These are phyloP conservation scores for Orbilia oligospora DNA, from an alignment of 2,329 filamentous ascomycete species.

Conservation along the genomic window DNA sequence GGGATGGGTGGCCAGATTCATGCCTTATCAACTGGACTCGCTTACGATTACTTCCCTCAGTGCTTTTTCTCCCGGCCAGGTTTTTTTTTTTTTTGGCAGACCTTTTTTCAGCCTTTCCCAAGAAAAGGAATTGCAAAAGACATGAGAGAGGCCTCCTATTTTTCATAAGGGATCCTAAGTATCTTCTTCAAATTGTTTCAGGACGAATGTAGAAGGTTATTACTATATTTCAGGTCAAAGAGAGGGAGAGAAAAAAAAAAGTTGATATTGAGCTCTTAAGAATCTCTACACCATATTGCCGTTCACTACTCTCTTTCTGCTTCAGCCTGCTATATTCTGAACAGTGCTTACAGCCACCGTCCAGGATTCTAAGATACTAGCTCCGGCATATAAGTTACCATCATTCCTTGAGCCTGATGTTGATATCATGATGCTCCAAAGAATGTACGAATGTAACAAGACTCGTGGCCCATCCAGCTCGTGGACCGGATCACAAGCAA, in stretches of 20 bases:
- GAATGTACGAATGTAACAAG: not conserved
- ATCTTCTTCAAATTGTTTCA: not conserved
- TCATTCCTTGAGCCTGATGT: not conserved
- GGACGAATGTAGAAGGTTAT: conserved; percentile 40
- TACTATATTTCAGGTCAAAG: not conserved
- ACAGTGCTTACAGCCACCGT: conserved; percentile 13
- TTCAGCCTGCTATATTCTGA: conserved; percentile 18
- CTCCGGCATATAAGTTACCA: not conserved
- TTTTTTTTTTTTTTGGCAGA: not conserved
- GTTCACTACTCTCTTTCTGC: not conserved
- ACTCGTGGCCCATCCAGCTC: not conserved
- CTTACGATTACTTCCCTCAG: conserved; percentile 55
- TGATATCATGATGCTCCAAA: not conserved
- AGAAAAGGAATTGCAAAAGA: conserved; percentile 37
- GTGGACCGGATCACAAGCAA: not conserved
- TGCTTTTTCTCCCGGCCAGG: conserved; percentile 12
- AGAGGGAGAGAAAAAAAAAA: conserved; percentile 11
- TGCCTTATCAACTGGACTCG: conserved; percentile 53
- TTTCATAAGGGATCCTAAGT: not conserved
- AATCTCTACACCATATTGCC: not conserved
- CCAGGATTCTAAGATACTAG: not conserved
- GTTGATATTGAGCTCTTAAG: conserved; percentile 12
- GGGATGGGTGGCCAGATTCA: conserved; percentile 38
- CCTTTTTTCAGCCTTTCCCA: conserved; percentile 16
- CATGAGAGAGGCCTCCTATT: not conserved